These are phyloP conservation scores for Cladorrhinum samala DNA, from an alignment of 495 filamentous ascomycete genomes.

Conservation along the genomic window DNA sequence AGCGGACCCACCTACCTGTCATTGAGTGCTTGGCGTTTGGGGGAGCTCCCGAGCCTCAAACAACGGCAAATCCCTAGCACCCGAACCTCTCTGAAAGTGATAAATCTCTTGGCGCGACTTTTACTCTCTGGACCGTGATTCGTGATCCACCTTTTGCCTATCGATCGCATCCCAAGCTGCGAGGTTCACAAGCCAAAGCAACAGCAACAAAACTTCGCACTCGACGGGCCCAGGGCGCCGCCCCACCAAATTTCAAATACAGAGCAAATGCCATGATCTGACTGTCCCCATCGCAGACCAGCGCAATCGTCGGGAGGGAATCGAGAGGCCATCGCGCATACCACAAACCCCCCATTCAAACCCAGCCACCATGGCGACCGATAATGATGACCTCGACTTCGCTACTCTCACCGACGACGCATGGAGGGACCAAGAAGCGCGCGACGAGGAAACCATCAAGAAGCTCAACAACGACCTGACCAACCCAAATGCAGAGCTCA, in stretches of 20 bases:
- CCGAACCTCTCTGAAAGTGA: no score
- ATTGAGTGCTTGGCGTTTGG: no score
- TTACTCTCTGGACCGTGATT: no score
- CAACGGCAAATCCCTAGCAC: no score
- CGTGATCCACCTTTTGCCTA: no score
- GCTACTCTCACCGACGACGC: slow-evolving; percentile 18
- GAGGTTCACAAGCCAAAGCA: no score
- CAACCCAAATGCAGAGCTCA: slow-evolving; percentile 6
- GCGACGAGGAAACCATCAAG: slow-evolving; percentile 22
- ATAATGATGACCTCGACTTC: slow-evolving; percentile 17
- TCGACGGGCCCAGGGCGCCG: not conserved
- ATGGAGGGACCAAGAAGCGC: slow-evolving; percentile 23
- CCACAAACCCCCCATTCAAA: slow-evolving; percentile 1
- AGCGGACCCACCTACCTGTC: no score
- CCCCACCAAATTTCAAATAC: not conserved
- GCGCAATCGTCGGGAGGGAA: slow-evolving; percentile 21
- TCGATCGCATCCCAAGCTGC: no score
- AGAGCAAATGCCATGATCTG: slow-evolving; percentile 18
- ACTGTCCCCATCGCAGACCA: not conserved
- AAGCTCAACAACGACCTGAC: slow-evolving; percentile 13
- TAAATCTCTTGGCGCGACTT: no score
- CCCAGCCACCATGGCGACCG: slow-evolving; percentile 18
- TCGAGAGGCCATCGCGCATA: slow-evolving; percentile 11
- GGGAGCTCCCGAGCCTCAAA: no score
- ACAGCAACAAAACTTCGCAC: not conserved